These are phyloP conservation scores for Wickerhamomyces queroliae DNA, from an alignment of 805 yeast genomes.

Conservation along the genomic window DNA sequence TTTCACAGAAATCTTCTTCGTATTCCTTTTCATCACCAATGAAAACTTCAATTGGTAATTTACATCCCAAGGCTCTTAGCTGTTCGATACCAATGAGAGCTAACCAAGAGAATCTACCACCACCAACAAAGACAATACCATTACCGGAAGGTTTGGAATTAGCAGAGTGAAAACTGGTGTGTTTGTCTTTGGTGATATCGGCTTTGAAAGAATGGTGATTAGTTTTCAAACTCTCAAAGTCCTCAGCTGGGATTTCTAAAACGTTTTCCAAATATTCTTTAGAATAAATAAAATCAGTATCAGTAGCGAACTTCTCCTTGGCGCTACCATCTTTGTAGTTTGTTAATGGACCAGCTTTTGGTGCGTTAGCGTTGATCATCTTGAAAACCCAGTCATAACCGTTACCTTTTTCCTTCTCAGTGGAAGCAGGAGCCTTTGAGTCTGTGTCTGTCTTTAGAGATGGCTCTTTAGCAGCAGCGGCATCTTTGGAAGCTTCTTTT, in stretches of 20 bases:
- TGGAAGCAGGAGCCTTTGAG: not conserved
- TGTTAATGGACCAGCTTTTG: conserved; percentile 35
- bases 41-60: conserved; percentile 65
- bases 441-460: too few species aligned
- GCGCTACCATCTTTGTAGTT: conserved; percentile 39
- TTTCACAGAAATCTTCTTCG: conserved; percentile 60
- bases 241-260: conserved; percentile 32
- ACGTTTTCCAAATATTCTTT: conserved; percentile 39
- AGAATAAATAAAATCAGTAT: conserved; percentile 36
- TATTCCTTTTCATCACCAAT: conserved; percentile 60
- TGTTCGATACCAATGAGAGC: conserved; percentile 57
- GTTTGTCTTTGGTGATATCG: conserved; percentile 29
- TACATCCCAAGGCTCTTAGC: conserved; percentile 55
- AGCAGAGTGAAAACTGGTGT: conserved; percentile 26
- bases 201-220: conserved; percentile 32
- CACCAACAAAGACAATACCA: conserved; percentile 69
- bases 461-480: too few species aligned
- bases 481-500: too few species aligned
- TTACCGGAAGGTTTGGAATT: conserved; percentile 30
- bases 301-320: conserved; percentile 34
- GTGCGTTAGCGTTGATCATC: conserved; percentile 26
- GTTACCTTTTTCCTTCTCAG: conserved; percentile 5
- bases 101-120: conserved; percentile 69
- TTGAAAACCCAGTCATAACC: conserved; percentile 18
- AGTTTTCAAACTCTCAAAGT: conserved; percentile 28